A percentile compares a stretch with the other conserved stretches of the same genome.
Evolutionary conservation across 108 stramenopile species (phyloP).

Genomic region (Cyclostephanos tholiformis): DNA sequence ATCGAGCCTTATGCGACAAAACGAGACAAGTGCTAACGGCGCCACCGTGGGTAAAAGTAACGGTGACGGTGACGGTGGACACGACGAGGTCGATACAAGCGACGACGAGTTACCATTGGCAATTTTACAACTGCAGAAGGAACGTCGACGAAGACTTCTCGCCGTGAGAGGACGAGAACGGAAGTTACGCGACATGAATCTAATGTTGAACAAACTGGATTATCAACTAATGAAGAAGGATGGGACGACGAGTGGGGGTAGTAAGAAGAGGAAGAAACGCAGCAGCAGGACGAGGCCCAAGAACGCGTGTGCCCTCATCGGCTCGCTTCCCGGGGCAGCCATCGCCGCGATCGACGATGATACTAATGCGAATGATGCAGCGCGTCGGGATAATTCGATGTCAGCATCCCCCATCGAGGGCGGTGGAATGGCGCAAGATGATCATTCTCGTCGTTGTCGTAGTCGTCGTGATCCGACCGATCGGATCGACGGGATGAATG

Average conservation of each 20-base stretch:
- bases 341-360: neutral
- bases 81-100: neutral
- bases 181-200: neutral
- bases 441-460: too few relatives aligned
- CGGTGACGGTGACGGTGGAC: neutral
- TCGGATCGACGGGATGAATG: neutral
- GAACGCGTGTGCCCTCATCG: slow-evolving; percentile 4
- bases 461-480: neutral
- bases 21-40: neutral
- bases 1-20: neutral
- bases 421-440: neutral
- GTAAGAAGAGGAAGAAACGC: neutral
- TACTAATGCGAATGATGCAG: neutral
- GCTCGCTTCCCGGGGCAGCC: neutral
- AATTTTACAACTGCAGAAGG: neutral
- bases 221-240: neutral
- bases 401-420: too few relatives aligned
- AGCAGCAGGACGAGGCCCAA: slow-evolving; percentile 9
- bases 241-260: neutral
- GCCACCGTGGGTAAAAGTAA: neutral
- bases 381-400: neutral
- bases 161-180: neutral
- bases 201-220: slow-evolving; percentile 2
- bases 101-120: slow-evolving; percentile 13
- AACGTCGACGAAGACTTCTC: neutral